These are phyloP conservation scores for Hysterangium stoloniferum DNA, from an alignment of 768 basidiomycete genomes.

Conservation along the genomic window DNA sequence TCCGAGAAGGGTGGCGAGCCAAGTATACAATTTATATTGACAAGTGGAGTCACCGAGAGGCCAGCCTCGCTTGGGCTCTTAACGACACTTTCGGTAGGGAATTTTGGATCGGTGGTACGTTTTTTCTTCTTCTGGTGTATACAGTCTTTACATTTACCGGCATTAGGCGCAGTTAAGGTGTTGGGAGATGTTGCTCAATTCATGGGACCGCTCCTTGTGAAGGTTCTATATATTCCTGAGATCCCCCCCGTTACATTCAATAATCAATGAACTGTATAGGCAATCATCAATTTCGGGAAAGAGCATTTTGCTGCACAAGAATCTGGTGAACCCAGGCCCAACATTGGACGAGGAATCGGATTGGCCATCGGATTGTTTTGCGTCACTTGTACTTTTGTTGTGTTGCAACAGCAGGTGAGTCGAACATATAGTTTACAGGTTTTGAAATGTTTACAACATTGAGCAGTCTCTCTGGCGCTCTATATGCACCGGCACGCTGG, in stretches of 20 bases:
- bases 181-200: slow-evolving; percentile 53
- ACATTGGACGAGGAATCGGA: slow-evolving; percentile 47
- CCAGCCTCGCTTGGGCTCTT: slow-evolving; percentile 52
- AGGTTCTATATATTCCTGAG: slow-evolving; percentile 30
- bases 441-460: slow-evolving; percentile 16
- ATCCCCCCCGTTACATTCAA: not conserved
- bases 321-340: slow-evolving; percentile 27
- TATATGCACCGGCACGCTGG: slow-evolving; percentile 58
- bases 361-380: slow-evolving; percentile 50
- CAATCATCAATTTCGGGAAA: slow-evolving; percentile 56
- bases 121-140: slow-evolving; percentile 43
- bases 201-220: slow-evolving; percentile 56
- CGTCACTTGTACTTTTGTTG: slow-evolving; percentile 41
- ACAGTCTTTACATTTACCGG: not conserved
- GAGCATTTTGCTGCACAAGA: slow-evolving; percentile 33
- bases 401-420: slow-evolving; percentile 56
- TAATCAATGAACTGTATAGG: slow-evolving; percentile 23
- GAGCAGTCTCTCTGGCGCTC: slow-evolving; percentile 61
- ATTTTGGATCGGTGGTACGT: slow-evolving; percentile 55
- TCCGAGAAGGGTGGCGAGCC: slow-evolving; percentile 18
- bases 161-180: slow-evolving; percentile 29
- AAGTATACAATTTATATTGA: not conserved
- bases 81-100: slow-evolving; percentile 50
- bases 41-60: slow-evolving; percentile 37
- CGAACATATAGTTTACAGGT: slow-evolving; percentile 16